These are phyloP conservation scores for Logfia minima DNA, from an alignment of 129 eudicot genomes.

Conservation along the genomic window DNA sequence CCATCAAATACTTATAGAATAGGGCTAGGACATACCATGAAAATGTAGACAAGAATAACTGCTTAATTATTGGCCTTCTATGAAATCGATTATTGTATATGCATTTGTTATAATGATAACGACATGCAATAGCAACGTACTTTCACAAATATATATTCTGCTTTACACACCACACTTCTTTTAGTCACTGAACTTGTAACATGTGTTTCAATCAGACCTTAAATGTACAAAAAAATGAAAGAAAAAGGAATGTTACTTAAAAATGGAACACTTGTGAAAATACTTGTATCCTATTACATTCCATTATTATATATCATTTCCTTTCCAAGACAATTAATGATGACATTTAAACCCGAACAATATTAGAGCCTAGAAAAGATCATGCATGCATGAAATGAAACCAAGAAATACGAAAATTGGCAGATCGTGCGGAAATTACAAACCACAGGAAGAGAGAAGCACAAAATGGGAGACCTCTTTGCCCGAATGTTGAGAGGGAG, in stretches of 20 bases:
- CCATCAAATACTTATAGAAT: background rate
- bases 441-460: slow-evolving; percentile 27
- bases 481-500: slow-evolving; percentile 42
- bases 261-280: too few species aligned
- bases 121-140: background rate
- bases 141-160: background rate
- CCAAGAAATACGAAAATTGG: background rate
- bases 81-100: too few species aligned
- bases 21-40: background rate
- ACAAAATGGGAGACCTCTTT: slow-evolving; percentile 50
- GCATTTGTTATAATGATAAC: too few species aligned
- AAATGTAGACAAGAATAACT: background rate
- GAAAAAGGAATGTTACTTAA: too few species aligned
- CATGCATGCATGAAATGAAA: background rate
- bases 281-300: too few species aligned
- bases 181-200: background rate
- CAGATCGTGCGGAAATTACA: background rate
- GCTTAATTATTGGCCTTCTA: too few species aligned
- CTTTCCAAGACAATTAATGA: background rate
- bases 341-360: background rate
- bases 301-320: too few species aligned
- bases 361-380: background rate
- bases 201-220: background rate
- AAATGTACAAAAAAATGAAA: too few species aligned
- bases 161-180: too few species aligned